A percentile compares a stretch with the other conserved stretches of the same genome.
Evolutionary conservation across 208 protist species (phyloP).

Genomic region (Crithidia thermophila): DNA sequence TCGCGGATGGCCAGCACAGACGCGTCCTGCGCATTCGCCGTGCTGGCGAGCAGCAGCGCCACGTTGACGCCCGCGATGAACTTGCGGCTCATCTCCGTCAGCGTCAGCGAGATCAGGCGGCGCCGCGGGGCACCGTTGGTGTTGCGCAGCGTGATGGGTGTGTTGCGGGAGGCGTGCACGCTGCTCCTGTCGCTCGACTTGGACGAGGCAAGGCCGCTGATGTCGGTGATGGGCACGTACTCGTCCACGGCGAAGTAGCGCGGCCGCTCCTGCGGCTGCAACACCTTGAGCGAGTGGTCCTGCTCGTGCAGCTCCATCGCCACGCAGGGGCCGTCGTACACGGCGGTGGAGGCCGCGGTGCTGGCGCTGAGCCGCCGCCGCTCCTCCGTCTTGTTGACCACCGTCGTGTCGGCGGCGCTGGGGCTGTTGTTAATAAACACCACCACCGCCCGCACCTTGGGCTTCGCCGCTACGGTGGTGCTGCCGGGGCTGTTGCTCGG

Average conservation of each 20-base stretch:
- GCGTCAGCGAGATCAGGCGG: conserved; percentile 43
- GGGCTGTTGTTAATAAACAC: conserved; percentile 11
- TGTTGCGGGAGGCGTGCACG: conserved; percentile 2
- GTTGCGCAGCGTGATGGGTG: neutral
- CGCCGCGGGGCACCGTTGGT: neutral
- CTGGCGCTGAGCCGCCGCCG: neutral
- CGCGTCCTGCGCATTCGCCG: conserved; percentile 31
- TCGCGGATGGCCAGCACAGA: conserved; percentile 39
- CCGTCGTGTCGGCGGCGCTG: neutral
- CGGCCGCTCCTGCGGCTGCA: conserved; percentile 27
- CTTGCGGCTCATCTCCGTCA: conserved; percentile 49
- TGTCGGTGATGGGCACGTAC: conserved; percentile 42
- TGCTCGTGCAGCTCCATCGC: conserved; percentile 16
- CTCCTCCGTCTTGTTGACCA: neutral
- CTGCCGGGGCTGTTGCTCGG: neutral
- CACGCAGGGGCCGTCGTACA: conserved; percentile 13
- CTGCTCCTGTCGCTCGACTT: neutral
- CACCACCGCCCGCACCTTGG: conserved; percentile 24
- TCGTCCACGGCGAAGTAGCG: conserved; percentile 74
- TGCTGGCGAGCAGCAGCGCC: conserved; percentile 54
- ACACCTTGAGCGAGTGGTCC: conserved; percentile 44
- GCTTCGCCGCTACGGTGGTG: neutral
- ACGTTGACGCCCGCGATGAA: conserved; percentile 67
- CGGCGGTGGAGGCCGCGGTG: neutral
- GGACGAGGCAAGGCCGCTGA: neutral